phyloP scores from a whole-genome alignment of 805 yeast species.

The Metschnikowia amazonensis region DNA sequence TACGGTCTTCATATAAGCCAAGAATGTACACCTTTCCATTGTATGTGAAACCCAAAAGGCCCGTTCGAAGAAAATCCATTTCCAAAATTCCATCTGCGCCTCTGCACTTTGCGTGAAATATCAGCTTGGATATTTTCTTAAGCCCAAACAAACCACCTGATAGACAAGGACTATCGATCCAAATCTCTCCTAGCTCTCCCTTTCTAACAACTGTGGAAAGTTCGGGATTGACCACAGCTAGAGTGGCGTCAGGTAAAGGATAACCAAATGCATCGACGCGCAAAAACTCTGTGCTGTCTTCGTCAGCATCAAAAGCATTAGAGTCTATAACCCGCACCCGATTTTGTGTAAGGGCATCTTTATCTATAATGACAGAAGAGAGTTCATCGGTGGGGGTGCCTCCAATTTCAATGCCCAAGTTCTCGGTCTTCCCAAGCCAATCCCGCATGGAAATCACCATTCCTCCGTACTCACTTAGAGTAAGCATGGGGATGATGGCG shows the following conservation, averaged over 20 bases:
- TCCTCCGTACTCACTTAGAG: slow-evolving; percentile 93
- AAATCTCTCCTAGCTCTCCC: slow-evolving; percentile 88
- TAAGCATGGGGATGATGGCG: slow-evolving; percentile 83
- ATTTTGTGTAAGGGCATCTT: slow-evolving; percentile 68
- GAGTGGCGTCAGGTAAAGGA: slow-evolving; percentile 89
- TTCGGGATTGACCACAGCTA: slow-evolving; percentile 94
- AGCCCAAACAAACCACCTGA: slow-evolving; percentile 87
- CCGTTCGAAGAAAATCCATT: slow-evolving; percentile 83
- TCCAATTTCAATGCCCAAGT: slow-evolving; percentile 49
- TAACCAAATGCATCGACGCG: slow-evolving; percentile 90
- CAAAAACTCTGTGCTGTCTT: slow-evolving; percentile 37
- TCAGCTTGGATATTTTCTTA: slow-evolving; percentile 59
- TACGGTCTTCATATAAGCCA: slow-evolving; percentile 88
- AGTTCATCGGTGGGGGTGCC: slow-evolving; percentile 28
- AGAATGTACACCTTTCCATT: slow-evolving; percentile 85
- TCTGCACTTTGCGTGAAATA: slow-evolving; percentile 78
- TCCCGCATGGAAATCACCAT: slow-evolving; percentile 89
- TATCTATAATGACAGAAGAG: slow-evolving; percentile 68
- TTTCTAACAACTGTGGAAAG: slow-evolving; percentile 68
- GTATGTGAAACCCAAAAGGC: slow-evolving; percentile 81
- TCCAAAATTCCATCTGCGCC: slow-evolving; percentile 69
- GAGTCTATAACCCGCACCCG: slow-evolving; percentile 63
- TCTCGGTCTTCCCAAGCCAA: slow-evolving; percentile 74
- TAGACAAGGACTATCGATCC: slow-evolving; percentile 93
- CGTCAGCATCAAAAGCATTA: slow-evolving; percentile 46